Conservation (phyloP, 1,139 yeast species). For the Taiozyma onychis region DNA sequence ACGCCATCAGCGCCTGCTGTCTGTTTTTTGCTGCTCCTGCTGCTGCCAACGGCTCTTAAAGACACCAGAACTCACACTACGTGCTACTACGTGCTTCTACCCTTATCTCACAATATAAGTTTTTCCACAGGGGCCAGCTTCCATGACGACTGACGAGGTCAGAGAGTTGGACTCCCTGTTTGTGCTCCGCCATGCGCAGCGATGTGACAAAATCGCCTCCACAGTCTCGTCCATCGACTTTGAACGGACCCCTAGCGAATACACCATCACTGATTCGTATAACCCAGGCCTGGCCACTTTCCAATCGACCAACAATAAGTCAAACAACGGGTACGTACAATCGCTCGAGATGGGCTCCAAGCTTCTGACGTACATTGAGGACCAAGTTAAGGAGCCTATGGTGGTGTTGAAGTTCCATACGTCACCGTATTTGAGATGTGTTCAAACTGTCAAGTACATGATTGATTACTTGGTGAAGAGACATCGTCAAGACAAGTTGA, state of each 20-base stretch:
- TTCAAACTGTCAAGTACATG: conserved; percentile 21
- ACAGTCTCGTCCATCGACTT: conserved; percentile 22
- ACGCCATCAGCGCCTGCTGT: neutral
- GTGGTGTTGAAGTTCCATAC: conserved; percentile 21
- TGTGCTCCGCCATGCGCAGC: conserved; percentile 23
- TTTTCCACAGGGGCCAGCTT: neutral
- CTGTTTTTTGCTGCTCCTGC: neutral
- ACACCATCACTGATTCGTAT: conserved; percentile 14
- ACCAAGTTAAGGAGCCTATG: conserved; percentile 9
- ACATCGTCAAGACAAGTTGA: conserved; percentile 7
- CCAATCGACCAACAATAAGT: conserved; percentile 20
- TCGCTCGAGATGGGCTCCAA: conserved; percentile 20
- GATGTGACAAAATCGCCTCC: conserved; percentile 22
- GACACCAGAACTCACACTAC: neutral
- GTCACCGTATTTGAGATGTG: conserved; percentile 23
- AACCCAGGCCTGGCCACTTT: conserved; percentile 21
- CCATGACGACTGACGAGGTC: neutral
- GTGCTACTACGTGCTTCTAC: neutral
- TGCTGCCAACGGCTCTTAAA: neutral
- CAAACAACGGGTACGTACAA: conserved; percentile 23
- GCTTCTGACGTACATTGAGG: conserved; percentile 16
- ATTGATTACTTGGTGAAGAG: conserved; percentile 18
- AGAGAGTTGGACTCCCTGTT: conserved; percentile 19
- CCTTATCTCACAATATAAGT: neutral
- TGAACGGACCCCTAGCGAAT: conserved; percentile 3